Conservation (phyloP, 192 early-diverging fungal species). For the Backusella australiensis region DNA sequence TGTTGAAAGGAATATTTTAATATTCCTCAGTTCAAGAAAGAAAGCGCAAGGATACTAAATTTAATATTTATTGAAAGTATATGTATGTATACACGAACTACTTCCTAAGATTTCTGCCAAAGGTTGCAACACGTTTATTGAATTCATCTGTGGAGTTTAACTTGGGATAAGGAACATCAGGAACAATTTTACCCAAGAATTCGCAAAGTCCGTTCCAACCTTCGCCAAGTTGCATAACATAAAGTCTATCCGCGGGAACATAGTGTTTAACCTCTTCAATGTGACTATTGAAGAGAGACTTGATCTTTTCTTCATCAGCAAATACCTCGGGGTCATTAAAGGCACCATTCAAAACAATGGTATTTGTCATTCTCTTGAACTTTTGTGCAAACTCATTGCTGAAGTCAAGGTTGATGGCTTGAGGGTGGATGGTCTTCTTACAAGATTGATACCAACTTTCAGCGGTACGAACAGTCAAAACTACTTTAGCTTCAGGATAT, state of each 20-base stretch:
- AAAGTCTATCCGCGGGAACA: conserved; percentile 21
- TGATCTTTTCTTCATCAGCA: neutral
- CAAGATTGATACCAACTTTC: conserved; percentile 23
- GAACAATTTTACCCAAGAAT: conserved; percentile 23
- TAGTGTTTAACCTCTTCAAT: conserved; percentile 16
- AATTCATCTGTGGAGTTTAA: neutral
- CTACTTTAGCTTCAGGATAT: conserved; percentile 25
- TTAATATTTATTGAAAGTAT: too few species aligned
- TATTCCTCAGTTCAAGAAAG: too few species aligned
- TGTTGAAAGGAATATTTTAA: too few species aligned
- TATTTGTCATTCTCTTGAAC: neutral
- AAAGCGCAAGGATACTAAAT: too few species aligned
- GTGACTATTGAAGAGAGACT: neutral
- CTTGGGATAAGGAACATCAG: conserved; percentile 15
- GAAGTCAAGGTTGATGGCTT: neutral
- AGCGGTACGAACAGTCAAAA: conserved; percentile 14
- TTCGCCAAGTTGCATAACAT: conserved; percentile 18
- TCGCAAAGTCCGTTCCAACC: conserved; percentile 24
- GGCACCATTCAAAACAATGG: neutral
- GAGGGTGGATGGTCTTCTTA: conserved; percentile 6
- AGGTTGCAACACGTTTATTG: neutral
- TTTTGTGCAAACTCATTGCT: too few species aligned
- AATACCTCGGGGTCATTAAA: neutral
- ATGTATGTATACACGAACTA: too few species aligned
- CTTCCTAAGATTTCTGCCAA: too few species aligned